Evolutionary conservation across 805 yeast genomes (phyloP).

Genomic region (Starmera pachycereana): DNA sequence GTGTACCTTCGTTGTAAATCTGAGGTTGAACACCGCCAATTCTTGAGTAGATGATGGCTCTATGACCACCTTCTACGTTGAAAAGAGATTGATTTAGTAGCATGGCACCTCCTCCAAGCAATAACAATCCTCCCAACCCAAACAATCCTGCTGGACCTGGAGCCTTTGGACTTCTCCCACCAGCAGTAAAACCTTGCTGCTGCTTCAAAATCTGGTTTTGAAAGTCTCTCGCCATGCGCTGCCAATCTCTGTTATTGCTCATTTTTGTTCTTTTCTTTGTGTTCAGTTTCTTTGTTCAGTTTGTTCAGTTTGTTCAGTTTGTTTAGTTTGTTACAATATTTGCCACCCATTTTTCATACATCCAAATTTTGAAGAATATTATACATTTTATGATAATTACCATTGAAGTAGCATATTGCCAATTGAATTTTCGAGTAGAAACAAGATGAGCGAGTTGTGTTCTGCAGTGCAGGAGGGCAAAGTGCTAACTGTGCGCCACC

Average conservation of each 20-base stretch:
- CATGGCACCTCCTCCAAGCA: constrained; percentile 48
- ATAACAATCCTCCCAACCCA: constrained; percentile 52
- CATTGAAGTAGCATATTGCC: neutral
- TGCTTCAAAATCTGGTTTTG: constrained; percentile 35
- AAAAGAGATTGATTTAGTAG: constrained; percentile 48
- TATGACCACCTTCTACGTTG: constrained; percentile 97
- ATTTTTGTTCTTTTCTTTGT: constrained; percentile 1
- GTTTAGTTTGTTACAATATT: too few species aligned
- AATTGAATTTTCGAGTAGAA: neutral
- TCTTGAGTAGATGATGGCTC: constrained; percentile 91
- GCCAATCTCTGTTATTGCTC: constrained; percentile 35
- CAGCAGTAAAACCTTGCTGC: constrained; percentile 20
- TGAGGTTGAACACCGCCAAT: constrained; percentile 72
- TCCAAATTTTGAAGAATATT: too few species aligned
- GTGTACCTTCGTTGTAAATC: constrained; percentile 91
- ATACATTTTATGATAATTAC: too few species aligned
- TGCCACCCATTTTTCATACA: neutral
- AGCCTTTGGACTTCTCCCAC: constrained; percentile 22
- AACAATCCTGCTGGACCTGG: constrained; percentile 40
- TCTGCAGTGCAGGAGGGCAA: constrained; percentile 62
- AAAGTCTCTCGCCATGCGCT: constrained; percentile 38
- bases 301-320: neutral
- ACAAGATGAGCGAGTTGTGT: constrained; percentile 26
- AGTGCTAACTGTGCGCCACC: constrained; percentile 35
- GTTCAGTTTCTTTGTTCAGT: neutral